Base-by-base conservation (phyloP, 1,284 basidiomycete species). In the Chiua sp. region DNA sequence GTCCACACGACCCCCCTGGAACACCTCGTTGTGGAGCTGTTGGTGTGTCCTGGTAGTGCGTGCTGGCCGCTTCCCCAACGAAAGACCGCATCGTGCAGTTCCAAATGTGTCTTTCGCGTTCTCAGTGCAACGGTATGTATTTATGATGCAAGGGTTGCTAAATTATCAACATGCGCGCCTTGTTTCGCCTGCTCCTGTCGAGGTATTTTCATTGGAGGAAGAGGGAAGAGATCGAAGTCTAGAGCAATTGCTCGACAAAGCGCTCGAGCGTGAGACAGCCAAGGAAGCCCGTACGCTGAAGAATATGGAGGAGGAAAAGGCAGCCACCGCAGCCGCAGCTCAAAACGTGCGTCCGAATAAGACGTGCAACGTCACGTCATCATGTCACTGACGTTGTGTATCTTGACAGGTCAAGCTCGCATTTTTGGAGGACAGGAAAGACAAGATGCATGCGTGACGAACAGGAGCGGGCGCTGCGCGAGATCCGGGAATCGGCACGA, bases 401-500 rank as follows among this genome's bases (percentile, higher is more conserved):
- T 28, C 10, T 18, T 16, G 22, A 42, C 33, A 93, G 91, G 84
- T 90, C 18, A 90, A 87, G 70, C 73, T 90, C 49, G 87, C 88
- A 2, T 92, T 85, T 70, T 80, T 91, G 68, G 91, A 93, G 57
- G 91, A 93, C 70, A 82, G 91, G 51, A 86, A 80, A 69, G 74
- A 77, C 5, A 86, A 86, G 68, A 71, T 75, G 64, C 26, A 59
- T 82, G 60, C 73, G 73, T 8, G 85, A 90, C 61, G 78, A 87
- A 68, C 79, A 83, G 63, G 89, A 92, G 65, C 82, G 75, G 66
- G 76, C 83, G 62, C 71, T 70, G 55, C 77, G 87, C 51, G 76
- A 75, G 52, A 82, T 80, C 32, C 62, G 59, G 26, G 63, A 61
- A 18, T 56, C 57, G 7, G 48, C 37, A 3, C 53, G 15, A 16